Conservation (phyloP, 2,329 filamentous ascomycete genomes). For the Trichoderma sp. region DNA sequence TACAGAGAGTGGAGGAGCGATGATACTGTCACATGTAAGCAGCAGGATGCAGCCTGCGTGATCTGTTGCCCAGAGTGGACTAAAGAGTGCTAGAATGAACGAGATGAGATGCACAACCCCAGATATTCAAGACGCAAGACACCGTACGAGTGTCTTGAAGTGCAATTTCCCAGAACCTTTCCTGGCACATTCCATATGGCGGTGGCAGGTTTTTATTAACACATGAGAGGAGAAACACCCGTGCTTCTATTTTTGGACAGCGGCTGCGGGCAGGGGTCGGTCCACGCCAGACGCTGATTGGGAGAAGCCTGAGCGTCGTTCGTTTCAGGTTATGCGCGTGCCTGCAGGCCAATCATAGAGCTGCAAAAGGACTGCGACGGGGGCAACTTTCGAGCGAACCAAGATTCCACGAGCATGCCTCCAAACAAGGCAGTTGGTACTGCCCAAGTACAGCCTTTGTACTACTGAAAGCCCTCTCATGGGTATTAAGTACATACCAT, state of each 20-base stretch:
- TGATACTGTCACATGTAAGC: slow-evolving; percentile 10
- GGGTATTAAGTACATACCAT: background rate
- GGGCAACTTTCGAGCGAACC: slow-evolving; percentile 1
- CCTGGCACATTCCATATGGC: background rate
- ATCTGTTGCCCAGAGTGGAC: slow-evolving; percentile 13
- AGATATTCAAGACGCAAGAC: background rate
- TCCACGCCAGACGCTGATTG: slow-evolving; percentile 28
- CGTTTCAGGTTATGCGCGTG: slow-evolving; percentile 35
- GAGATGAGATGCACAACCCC: background rate
- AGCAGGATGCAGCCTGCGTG: background rate
- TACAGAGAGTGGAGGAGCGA: background rate
- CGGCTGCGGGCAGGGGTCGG: slow-evolving; percentile 8
- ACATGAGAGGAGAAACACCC: background rate
- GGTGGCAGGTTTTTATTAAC: slow-evolving; percentile 2
- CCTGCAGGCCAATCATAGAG: slow-evolving; percentile 30
- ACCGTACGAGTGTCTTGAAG: background rate
- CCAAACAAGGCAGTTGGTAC: background rate
- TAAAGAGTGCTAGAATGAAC: background rate
- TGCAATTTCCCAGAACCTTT: slow-evolving; percentile 7
- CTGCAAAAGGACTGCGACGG: background rate
- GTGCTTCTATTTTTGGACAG: slow-evolving; percentile 33
- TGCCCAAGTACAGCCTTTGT: background rate
- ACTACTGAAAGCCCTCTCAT: background rate
- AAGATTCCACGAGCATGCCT: slow-evolving; percentile 9
- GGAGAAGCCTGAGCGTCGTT: slow-evolving; percentile 17